Conservation (phyloP, 2,329 filamentous ascomycete species). For the Alternaria triticina region DNA sequence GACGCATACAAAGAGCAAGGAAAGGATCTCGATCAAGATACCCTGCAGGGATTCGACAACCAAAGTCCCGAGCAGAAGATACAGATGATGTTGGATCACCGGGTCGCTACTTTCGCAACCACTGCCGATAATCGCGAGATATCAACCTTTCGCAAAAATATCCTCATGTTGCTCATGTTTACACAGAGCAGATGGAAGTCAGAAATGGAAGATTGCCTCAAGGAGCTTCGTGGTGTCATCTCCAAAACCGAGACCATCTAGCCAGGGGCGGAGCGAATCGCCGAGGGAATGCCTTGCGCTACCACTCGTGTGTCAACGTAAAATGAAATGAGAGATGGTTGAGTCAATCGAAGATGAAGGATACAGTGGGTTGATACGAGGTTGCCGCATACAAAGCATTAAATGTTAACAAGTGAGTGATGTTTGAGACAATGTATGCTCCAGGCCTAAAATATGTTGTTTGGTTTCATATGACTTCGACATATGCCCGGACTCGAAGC, state of each 20-base stretch:
- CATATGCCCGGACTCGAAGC: background rate
- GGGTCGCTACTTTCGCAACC: background rate
- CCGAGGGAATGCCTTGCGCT: background rate
- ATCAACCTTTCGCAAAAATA: background rate
- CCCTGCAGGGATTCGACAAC: background rate
- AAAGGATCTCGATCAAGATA: background rate
- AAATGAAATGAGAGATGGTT: background rate
- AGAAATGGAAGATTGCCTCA: background rate
- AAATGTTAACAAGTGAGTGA: background rate
- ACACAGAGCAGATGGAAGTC: background rate
- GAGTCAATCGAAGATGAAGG: background rate
- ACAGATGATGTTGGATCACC: background rate
- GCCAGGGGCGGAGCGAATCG: background rate
- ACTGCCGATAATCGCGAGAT: background rate
- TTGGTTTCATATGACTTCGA: background rate
- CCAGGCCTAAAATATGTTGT: background rate
- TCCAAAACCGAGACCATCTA: background rate
- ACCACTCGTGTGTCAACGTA: background rate
- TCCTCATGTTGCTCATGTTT: background rate
- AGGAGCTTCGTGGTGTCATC: background rate
- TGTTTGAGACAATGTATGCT: background rate
- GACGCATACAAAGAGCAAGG: background rate
- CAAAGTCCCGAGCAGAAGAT: background rate
- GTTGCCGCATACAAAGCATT: background rate
- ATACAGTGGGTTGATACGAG: background rate